These are phyloP conservation scores for Lignosus rhinocerotis DNA, from an alignment of 1,284 basidiomycete genomes.

Conservation along the genomic window DNA sequence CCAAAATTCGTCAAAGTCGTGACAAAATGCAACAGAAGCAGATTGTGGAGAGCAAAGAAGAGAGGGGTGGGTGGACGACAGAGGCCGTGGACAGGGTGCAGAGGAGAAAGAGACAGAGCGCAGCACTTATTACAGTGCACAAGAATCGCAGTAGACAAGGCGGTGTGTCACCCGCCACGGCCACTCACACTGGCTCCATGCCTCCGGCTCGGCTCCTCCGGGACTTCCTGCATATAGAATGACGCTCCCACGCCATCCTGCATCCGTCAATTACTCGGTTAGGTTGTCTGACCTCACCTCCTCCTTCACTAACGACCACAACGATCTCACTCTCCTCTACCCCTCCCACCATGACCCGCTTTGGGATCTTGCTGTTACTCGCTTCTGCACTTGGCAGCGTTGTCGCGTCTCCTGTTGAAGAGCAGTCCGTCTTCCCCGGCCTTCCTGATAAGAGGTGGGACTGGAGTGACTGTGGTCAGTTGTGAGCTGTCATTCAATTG, in stretches of 20 bases:
- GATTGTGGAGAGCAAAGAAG: slow-evolving; percentile 13
- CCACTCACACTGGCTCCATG: background rate
- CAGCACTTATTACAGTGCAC: background rate
- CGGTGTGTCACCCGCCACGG: slow-evolving; percentile 7
- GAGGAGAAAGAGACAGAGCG: slow-evolving; percentile 1
- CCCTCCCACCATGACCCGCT: slow-evolving; percentile 42
- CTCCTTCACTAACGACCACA: slow-evolving; percentile 13
- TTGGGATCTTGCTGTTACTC: slow-evolving; percentile 41
- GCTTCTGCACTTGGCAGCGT: slow-evolving; percentile 36
- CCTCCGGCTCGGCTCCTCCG: background rate
- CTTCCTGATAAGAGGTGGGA: slow-evolving; percentile 48
- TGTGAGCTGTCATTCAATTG: background rate
- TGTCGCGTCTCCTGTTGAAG: slow-evolving; percentile 35
- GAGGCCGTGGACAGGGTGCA: background rate
- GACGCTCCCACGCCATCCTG: slow-evolving; percentile 21
- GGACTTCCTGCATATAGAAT: slow-evolving; percentile 2
- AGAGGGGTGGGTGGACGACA: background rate
- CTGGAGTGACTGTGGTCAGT: slow-evolving; percentile 62
- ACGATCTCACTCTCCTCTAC: slow-evolving; percentile 15
- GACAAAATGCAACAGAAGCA: slow-evolving; percentile 5
- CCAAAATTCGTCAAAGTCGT: slow-evolving; percentile 17
- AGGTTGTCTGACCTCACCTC: slow-evolving; percentile 5
- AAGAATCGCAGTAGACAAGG: background rate
- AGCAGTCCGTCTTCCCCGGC: slow-evolving; percentile 38
- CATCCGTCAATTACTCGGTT: slow-evolving; percentile 13